These are phyloP conservation scores for Cladosporium colombiae DNA, from an alignment of 2,329 filamentous ascomycete genomes.

Conservation along the genomic window DNA sequence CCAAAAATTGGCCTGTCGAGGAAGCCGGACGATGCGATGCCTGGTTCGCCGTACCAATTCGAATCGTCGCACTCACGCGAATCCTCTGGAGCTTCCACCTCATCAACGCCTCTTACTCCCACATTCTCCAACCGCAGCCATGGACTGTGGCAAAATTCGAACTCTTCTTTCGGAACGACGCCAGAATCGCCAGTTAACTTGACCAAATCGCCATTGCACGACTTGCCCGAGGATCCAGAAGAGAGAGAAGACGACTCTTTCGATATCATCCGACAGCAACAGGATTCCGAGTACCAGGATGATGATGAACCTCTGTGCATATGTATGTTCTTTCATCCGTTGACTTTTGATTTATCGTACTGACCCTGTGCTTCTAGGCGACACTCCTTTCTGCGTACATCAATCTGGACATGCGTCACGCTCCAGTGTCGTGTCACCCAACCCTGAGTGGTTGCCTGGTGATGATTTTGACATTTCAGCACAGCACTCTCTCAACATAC, in stretches of 20 bases:
- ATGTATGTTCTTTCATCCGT: constrained; percentile 64
- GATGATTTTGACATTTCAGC: constrained; percentile 57
- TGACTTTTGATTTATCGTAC: not conserved
- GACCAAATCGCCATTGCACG: constrained; percentile 70
- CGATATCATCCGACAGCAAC: constrained; percentile 28
- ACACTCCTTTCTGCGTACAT: constrained; percentile 61
- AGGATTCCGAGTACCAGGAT: constrained; percentile 29
- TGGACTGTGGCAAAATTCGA: constrained; percentile 69
- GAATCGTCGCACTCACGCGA: constrained; percentile 38
- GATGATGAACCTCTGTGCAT: constrained; percentile 63
- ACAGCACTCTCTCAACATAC: constrained; percentile 56
- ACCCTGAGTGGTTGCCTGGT: constrained; percentile 35
- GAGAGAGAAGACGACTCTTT: constrained; percentile 66
- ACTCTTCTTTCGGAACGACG: constrained; percentile 71
- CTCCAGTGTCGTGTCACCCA: constrained; percentile 11
- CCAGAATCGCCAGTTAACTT: constrained; percentile 58
- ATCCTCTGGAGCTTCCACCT: constrained; percentile 56
- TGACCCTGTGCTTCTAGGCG: constrained; percentile 50
- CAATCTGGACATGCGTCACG: constrained; percentile 15
- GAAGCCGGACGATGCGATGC: constrained; percentile 26
- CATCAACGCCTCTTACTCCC: constrained; percentile 69
- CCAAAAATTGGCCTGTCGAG: constrained; percentile 28
- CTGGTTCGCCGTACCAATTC: constrained; percentile 29
- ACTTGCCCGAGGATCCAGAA: constrained; percentile 80
- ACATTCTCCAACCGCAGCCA: constrained; percentile 67